A percentile compares a stretch with the other conserved stretches of the same genome.
Evolutionary conservation across 2,329 filamentous ascomycete genomes (phyloP).

Genomic region (Alternaria ventricosa): DNA sequence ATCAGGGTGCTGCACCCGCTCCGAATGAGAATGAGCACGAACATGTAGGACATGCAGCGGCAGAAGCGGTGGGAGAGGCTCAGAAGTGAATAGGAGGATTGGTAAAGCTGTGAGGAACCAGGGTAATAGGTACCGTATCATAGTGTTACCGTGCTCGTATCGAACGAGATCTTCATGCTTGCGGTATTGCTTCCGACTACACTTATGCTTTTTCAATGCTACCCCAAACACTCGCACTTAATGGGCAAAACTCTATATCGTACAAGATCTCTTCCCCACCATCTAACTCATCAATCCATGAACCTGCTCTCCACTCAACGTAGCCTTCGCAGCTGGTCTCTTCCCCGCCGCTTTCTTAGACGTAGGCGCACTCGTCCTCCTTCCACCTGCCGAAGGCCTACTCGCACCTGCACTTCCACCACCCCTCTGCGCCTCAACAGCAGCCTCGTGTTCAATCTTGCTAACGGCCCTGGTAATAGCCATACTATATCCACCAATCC

Average conservation of each 20-base stretch:
- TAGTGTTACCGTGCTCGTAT: neutral
- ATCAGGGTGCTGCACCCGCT: neutral
- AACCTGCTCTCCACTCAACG: slow-evolving; percentile 35
- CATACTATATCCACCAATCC: slow-evolving; percentile 49
- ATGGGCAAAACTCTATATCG: too few species aligned
- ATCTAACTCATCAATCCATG: slow-evolving; percentile 33
- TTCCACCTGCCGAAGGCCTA: neutral
- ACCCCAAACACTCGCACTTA: too few species aligned
- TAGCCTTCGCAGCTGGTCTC: slow-evolving; percentile 26
- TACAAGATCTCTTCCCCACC: neutral
- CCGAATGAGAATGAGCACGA: neutral
- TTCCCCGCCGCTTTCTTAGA: slow-evolving; percentile 14
- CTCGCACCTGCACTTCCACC: neutral
- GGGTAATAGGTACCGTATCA: neutral
- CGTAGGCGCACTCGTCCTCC: slow-evolving; percentile 7
- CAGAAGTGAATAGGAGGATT: neutral
- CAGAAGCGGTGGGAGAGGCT: neutral
- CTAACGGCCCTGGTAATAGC: slow-evolving; percentile 45
- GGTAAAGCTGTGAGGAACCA: neutral
- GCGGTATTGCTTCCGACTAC: neutral
- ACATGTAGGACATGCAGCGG: neutral
- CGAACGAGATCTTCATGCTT: neutral
- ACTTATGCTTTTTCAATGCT: neutral
- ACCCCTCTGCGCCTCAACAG: slow-evolving; percentile 35
- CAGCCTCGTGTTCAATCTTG: slow-evolving; percentile 46